Percentiles rank a stretch among this genome's conserved stretches.
These are phyloP conservation scores for Sclerotinia borealis DNA, from an alignment of 2,329 filamentous ascomycete species.

Conservation along the genomic window DNA sequence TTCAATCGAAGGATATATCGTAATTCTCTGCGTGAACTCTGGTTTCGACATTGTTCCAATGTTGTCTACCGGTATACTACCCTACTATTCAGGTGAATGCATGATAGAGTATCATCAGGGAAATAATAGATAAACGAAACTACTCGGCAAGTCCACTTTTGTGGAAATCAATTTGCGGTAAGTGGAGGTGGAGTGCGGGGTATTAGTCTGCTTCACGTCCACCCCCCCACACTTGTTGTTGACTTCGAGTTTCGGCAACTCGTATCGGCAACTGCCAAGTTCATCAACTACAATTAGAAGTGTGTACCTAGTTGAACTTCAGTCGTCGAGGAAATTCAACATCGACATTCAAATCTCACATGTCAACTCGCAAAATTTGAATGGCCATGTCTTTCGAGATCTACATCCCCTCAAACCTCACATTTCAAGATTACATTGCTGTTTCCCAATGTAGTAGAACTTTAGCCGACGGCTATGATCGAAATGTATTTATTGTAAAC, in stretches of 20 bases:
- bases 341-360: not conserved
- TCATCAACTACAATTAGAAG: not conserved
- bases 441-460: slow-evolving; percentile 24
- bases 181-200: not conserved
- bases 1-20: slow-evolving; percentile 19
- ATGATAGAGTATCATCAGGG: not conserved
- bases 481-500: slow-evolving; percentile 20
- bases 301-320: not conserved
- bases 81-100: not conserved
- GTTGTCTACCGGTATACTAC: not conserved
- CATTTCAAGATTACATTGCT: slow-evolving; percentile 25
- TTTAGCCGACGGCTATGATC: slow-evolving; percentile 27
- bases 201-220: not conserved
- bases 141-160: not conserved
- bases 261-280: not conserved
- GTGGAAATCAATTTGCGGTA: not conserved
- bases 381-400: slow-evolving; percentile 22
- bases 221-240: not conserved
- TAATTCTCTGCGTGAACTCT: slow-evolving; percentile 17
- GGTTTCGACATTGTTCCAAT: not conserved
- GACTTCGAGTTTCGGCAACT: not conserved
- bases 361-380: not conserved
- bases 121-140: not conserved
- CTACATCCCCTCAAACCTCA: slow-evolving; percentile 23
- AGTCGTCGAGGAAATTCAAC: not conserved